These are phyloP conservation scores for Solanum medicagineum DNA, from an alignment of 257 asterid genomes.

Conservation along the genomic window DNA sequence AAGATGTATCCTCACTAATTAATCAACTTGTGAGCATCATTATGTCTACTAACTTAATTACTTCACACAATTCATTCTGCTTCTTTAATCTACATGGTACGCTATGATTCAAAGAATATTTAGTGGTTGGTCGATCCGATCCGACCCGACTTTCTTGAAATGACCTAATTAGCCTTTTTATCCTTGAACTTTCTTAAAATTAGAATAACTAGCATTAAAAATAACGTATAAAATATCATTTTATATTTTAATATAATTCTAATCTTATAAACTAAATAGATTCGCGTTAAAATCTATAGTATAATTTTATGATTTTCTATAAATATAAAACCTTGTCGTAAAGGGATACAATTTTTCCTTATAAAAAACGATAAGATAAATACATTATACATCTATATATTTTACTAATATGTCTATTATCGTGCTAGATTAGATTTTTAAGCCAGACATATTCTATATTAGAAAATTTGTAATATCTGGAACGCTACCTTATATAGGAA, in stretches of 20 bases:
- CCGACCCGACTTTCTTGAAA: neutral
- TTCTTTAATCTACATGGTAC: neutral
- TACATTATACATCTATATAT: neutral
- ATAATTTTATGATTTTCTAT: neutral
- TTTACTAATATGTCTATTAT: neutral
- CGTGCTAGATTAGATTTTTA: neutral
- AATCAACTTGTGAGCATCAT: constrained; percentile 21
- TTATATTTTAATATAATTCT: neutral
- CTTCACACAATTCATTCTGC: neutral
- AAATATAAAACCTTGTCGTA: neutral
- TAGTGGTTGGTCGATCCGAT: neutral
- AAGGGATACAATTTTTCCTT: neutral
- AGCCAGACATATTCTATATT: neutral
- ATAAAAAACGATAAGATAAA: neutral
- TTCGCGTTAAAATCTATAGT: neutral
- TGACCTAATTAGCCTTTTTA: too few relatives aligned
- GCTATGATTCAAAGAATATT: constrained; percentile 17
- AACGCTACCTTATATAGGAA: neutral
- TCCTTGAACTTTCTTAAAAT: too few relatives aligned
- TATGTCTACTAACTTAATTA: neutral
- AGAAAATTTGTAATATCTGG: neutral
- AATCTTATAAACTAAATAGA: neutral
- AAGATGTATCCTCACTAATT: constrained; percentile 17
- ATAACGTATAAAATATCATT: neutral
- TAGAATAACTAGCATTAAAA: too few relatives aligned